These are phyloP conservation scores for Apiospora koreana DNA, from an alignment of 2,329 filamentous ascomycete species.

Conservation along the genomic window DNA sequence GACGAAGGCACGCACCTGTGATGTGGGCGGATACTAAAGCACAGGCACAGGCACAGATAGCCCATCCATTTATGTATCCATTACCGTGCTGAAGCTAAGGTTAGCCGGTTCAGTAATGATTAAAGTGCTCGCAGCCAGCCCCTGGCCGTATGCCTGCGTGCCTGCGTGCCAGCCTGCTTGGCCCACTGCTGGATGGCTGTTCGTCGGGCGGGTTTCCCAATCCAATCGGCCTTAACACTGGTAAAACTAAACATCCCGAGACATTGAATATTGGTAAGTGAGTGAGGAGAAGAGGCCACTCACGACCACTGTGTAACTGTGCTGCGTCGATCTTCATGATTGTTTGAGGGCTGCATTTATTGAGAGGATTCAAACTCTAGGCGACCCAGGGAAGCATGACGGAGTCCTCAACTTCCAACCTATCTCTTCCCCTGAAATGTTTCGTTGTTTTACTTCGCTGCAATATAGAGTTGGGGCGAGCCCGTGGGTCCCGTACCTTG, in stretches of 20 bases:
- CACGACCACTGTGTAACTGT: background rate
- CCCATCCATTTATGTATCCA: background rate
- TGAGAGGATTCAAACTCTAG: background rate
- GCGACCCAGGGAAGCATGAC: background rate
- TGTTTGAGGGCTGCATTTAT: background rate
- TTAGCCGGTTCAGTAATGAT: background rate
- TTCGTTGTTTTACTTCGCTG: slow-evolving; percentile 8
- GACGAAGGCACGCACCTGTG: background rate
- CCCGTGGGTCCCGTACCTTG: background rate
- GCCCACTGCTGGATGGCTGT: background rate
- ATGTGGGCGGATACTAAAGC: background rate
- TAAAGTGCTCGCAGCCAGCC: slow-evolving; percentile 4
- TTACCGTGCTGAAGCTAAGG: background rate
- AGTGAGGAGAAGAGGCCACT: background rate
- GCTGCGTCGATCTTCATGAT: background rate
- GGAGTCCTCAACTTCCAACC: background rate
- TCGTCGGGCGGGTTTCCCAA: background rate
- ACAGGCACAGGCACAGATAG: too few relatives aligned
- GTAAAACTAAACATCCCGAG: background rate
- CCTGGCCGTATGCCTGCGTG: too few relatives aligned
- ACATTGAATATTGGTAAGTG: background rate
- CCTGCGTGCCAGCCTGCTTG: background rate
- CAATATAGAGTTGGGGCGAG: slow-evolving; percentile 4
- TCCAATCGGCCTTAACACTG: slow-evolving; percentile 1
- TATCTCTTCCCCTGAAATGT: slow-evolving; percentile 4